Base-by-base conservation (phyloP, 2,329 filamentous ascomycete genomes). In the Mollisiaceae sp. region DNA sequence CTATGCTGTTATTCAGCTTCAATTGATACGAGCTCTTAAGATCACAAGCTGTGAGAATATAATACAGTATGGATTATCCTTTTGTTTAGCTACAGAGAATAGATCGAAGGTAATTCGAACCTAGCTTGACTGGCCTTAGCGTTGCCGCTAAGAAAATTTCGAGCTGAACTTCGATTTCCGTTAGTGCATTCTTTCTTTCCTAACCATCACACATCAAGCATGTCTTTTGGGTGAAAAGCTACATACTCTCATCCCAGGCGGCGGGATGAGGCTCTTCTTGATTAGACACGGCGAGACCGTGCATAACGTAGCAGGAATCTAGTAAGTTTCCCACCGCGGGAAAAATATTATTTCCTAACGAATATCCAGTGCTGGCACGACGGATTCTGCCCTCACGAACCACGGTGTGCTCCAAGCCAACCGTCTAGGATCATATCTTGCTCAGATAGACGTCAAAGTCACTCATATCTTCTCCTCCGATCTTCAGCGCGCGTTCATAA, bases 241-340 rank as follows among this genome's bases (percentile, higher is more conserved):
- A 65, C 35, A 22, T 55, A 62, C 69, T 67, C 63, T 59, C 62
- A 62, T 61, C 72, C 70, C 67, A 65, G 47, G 68, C 60, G 69
- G 69, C 67, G 69, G 74, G 65, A 86, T 90, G 85, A 84, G 83
- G 74, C 77, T 97, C 63, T 88, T 93, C 73, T 84, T 97, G 72
- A 87, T 97, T 73, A 89, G 93, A 64, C 93, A 97, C 82, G 93
- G 90, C 75, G 93, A 97, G 80, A 94, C 92, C 18, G 91, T 96
- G 70, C 91, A 97, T 79, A 97, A 97, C 77, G 90, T 95, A 65
- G 90, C 90, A 47, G 86, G 89, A 62, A 79, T 92, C 66, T 94
- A 91, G 90, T 92, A 82, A 73, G 85, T 70, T 72, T 65, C 60
- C 47, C 22, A 45, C 15, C 38, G 45, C 36, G n/a, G 39, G 43